Percentiles rank a stretch among this genome's conserved stretches.
These are phyloP conservation scores for Colletotrichum sp. DNA, from an alignment of 2,329 filamentous ascomycete genomes.

Conservation along the genomic window DNA sequence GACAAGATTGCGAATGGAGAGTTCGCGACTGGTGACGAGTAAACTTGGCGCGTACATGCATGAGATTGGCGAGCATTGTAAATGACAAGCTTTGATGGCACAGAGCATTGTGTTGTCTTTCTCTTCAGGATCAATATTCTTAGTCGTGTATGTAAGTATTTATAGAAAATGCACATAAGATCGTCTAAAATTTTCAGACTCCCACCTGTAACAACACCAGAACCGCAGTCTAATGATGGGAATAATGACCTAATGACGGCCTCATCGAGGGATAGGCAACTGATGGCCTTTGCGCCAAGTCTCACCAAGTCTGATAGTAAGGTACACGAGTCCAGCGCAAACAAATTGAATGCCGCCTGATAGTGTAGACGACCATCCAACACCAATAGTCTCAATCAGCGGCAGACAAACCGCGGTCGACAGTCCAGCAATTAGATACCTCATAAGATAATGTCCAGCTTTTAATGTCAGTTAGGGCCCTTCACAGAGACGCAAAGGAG, in stretches of 20 bases:
- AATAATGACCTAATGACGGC: background rate
- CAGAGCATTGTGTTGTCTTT: background rate
- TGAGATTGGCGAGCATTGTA: background rate
- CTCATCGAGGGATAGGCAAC: background rate
- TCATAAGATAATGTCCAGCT: constrained; percentile 79
- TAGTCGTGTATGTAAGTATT: background rate
- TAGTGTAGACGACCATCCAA: constrained; percentile 83
- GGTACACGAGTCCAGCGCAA: background rate
- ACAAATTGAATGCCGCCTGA: constrained; percentile 25
- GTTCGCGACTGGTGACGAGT: constrained; percentile 29
- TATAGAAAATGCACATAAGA: background rate
- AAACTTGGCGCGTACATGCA: background rate
- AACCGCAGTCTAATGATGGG: background rate
- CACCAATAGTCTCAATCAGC: constrained; percentile 72
- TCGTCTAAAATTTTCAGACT: accelerated
- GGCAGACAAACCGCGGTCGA: constrained; percentile 76
- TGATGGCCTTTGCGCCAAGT: background rate
- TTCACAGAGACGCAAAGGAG: constrained; percentile 37
- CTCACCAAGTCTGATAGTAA: background rate
- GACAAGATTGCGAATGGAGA: constrained; percentile 34
- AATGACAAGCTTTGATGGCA: background rate
- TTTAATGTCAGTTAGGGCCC: constrained; percentile 69
- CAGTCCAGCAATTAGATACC: constrained; percentile 76
- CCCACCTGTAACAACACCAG: background rate
- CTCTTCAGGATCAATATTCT: background rate